These are phyloP conservation scores for Wallacemonas collosoma DNA, from an alignment of 208 protist genomes.

Conservation along the genomic window DNA sequence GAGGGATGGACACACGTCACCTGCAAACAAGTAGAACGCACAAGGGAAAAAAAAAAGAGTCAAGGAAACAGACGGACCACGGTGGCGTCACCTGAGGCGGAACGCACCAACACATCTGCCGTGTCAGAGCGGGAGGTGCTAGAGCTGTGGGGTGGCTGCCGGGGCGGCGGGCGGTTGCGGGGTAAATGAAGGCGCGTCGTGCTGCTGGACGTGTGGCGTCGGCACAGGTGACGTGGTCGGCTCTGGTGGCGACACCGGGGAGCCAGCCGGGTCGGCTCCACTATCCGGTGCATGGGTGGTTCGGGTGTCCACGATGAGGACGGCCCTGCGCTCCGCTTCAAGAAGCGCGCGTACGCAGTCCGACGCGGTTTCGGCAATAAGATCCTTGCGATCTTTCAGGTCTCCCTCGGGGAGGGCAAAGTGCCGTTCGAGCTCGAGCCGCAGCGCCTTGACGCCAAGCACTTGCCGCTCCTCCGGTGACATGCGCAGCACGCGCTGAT, in stretches of 20 bases:
- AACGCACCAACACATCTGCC: too few species aligned
- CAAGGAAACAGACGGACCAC: too few species aligned
- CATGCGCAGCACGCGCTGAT: slow-evolving; percentile 62
- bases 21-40: too few species aligned
- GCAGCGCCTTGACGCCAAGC: slow-evolving; percentile 70
- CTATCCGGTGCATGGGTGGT: neutral
- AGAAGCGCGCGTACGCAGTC: slow-evolving; percentile 69
- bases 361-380: slow-evolving; percentile 65
- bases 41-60: too few species aligned
- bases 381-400: slow-evolving; percentile 52
- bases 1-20: too few species aligned
- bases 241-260: neutral
- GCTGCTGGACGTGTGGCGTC: neutral
- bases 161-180: too few species aligned
- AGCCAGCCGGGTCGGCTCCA: neutral
- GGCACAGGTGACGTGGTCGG: slow-evolving; percentile 1
- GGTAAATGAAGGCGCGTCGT: too few species aligned
- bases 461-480: slow-evolving; percentile 40
- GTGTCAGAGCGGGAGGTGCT: neutral
- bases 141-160: too few species aligned
- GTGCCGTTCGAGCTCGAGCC: slow-evolving; percentile 50
- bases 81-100: too few species aligned
- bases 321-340: slow-evolving; percentile 48
- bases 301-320: slow-evolving; percentile 4
- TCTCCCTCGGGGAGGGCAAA: slow-evolving; percentile 45